Base-by-base conservation (phyloP, 2,329 filamentous ascomycete species). In the Penicillium corylophilum region DNA sequence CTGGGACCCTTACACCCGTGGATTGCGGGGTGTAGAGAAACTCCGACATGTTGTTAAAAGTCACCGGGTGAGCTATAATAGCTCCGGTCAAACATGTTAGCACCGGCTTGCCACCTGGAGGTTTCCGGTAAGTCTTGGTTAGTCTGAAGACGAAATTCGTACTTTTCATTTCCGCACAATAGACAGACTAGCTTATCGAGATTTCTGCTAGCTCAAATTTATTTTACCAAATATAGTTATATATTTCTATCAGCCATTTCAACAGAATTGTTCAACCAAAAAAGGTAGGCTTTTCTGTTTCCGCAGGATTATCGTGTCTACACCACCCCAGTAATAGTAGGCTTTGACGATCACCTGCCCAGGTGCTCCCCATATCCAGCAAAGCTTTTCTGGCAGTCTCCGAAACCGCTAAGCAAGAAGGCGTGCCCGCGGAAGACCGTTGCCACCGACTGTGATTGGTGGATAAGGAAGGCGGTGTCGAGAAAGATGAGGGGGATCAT, bases 401-500 rank as follows among this genome's bases (percentile, higher is more conserved):
- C n/a, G 13, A 38, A 49, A 49, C 4, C 8, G n/a, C 24, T 20
- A 18, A 29, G 4, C 16, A 2, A 6, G 15, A 26, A 23, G 4
- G 20, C 16, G 18, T 28, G 20, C 39, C 42, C 43, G 43, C 43
- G 48, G 48, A 20, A 46, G 36, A 13, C n/a, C 26, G 44, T 50
- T 42, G 41, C 20, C 42, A 50, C 35, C 35, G 48, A 42, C 31
- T 7, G 13, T 3, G 26, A 46, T 8, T 16, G 38, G 28, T 18
- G 16, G 6, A 44, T 7, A 15, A 7, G 5, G 43, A 36, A 51
- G 22, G 48, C 48, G 48, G 48, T 46, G 48, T 20, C 43, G 29
- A 12, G 42, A 43, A 46, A 44, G 20, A 29, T 46, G 48, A 51
- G 48, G 48, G 48, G 48, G 24, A 36, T 20, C 22, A 8, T 29